Evolutionary conservation across 192 early-diverging fungal species (phyloP).

Genomic region (Podochytrium sp.): DNA sequence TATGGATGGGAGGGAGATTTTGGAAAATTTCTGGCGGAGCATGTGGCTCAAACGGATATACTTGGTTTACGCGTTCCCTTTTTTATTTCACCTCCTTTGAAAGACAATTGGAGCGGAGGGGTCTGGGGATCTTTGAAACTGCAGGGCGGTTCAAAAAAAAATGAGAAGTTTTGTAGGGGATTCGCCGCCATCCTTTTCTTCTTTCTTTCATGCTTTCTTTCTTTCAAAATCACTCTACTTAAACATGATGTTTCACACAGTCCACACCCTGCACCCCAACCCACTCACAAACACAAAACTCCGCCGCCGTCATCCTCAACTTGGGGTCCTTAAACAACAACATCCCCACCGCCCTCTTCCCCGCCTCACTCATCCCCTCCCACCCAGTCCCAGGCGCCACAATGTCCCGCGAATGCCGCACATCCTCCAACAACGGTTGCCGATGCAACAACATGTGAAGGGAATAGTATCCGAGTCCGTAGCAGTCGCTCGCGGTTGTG

Average conservation of each 20-base stretch:
- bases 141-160: no score
- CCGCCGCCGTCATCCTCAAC: background rate
- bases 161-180: no score
- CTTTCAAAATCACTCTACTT: no score
- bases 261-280: background rate
- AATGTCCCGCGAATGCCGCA: background rate
- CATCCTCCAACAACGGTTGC: constrained; percentile 2
- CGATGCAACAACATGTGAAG: constrained; percentile 20
- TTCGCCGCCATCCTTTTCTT: no score
- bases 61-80: no score
- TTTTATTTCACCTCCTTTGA: no score
- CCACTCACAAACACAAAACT: constrained; percentile 11
- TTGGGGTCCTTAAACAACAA: constrained; percentile 10
- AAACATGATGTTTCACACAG: constrained; percentile 25
- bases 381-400: background rate
- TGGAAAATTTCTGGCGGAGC: no score
- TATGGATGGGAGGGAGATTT: no score
- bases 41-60: no score
- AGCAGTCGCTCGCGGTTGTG: constrained; percentile 21
- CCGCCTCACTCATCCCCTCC: background rate
- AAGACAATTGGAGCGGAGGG: no score
- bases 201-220: no score
- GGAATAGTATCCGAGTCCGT: constrained; percentile 22
- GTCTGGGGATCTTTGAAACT: no score
- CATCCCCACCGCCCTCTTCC: background rate